Percentiles rank a stretch among this genome's conserved stretches.
Evolutionary conservation across 305 asterid genomes (phyloP).

Genomic region (Fraxinus albicans): DNA sequence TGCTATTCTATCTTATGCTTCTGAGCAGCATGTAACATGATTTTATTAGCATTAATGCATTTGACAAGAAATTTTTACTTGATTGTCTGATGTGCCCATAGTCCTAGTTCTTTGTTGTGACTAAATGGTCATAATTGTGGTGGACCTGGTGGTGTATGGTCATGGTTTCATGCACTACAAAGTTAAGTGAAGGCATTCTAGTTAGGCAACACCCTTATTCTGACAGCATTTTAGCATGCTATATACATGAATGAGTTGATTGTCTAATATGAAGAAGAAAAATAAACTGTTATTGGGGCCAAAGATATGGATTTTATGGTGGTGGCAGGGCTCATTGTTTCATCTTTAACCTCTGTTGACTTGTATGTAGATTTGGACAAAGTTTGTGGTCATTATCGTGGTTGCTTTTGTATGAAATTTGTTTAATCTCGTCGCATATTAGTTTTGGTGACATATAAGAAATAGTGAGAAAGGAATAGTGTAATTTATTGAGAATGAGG

Average conservation of each 20-base stretch:
- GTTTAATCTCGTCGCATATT: background rate
- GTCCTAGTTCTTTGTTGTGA: background rate
- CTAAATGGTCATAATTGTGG: background rate
- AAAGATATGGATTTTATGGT: background rate
- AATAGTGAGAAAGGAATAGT: background rate
- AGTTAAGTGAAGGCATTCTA: background rate
- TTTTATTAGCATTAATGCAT: background rate
- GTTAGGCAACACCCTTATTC: background rate
- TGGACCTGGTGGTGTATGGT: background rate
- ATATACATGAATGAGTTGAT: background rate
- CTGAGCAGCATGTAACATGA: background rate
- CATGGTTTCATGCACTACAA: background rate
- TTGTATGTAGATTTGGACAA: background rate
- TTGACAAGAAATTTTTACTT: background rate
- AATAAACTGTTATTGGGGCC: background rate
- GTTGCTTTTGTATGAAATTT: background rate
- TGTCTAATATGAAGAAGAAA: background rate
- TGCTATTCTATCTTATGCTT: conserved; percentile 9
- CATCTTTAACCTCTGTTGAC: background rate
- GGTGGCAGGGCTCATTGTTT: background rate
- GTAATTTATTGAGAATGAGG: background rate
- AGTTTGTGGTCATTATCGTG: background rate
- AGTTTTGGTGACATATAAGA: background rate
- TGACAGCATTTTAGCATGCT: background rate
- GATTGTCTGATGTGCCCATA: background rate